Base-by-base conservation (phyloP, 2,329 filamentous ascomycete species). In the Tolypocladium ovalisporum region DNA sequence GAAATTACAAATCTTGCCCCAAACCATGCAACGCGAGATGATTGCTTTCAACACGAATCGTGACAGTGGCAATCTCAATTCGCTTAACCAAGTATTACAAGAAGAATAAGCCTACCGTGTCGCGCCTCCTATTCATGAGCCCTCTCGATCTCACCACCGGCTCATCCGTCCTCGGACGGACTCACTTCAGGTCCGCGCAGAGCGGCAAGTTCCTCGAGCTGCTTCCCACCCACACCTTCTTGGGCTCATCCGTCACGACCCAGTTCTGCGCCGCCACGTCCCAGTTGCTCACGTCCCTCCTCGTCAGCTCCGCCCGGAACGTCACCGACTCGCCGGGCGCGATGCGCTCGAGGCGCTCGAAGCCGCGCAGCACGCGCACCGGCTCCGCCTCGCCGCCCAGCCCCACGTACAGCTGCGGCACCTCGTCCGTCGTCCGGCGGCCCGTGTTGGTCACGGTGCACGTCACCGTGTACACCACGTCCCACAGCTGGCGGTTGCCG, bases 251-350 rank as follows among this genome's bases (percentile, higher is more conserved):
- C 10, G 73, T 77, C n/a, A 84, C 65, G 52, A 90, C 81, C 92
- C 93, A 97, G 76, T 97, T 86, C 78, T 97, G 92, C n/a, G 74
- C 70, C 1, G 68, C 78, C 1, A 82, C 76, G 63, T 96, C 89
- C 92, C 93, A 97, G 75, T 91, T 94, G 69, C 87, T 90, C 57
- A 97, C 64, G 67, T 97, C 93, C 57, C 90, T 84, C 42, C 92
- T 81, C 7, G 85, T 91, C 57, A 97, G 72, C 19, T 85, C 80
- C 0, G 83, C 85, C 1, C 71, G 77, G 76, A 94, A 95, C 2
- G 78, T 82, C 4, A 75, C 78, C 55, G 79, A 83, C 70, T 83
- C 70, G n/a, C 89, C 90, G 0, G 89, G 80, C 4, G 81, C 76
- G 61, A 97, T 85, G 54, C 77, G 79, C 60, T 73, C 69, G 58